These are phyloP conservation scores for Mycena olivaceomarginata DNA, from an alignment of 768 basidiomycete genomes.

Conservation along the genomic window DNA sequence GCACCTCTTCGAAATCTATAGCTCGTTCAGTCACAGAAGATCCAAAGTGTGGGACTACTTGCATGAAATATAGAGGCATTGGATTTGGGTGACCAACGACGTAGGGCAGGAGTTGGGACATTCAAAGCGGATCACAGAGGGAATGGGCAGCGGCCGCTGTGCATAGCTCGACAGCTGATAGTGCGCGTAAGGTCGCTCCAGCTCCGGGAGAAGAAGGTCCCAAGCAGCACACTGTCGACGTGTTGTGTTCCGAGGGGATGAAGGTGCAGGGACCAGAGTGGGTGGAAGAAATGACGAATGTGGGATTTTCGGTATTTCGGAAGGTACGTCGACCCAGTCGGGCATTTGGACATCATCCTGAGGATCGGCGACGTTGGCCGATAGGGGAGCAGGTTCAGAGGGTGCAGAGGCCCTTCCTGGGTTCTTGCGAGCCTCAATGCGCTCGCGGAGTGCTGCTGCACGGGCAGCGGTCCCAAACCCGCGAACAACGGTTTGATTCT, in stretches of 20 bases:
- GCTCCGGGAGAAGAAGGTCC: background rate
- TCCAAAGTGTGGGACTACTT: background rate
- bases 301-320: too few relatives aligned
- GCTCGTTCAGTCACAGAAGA: background rate
- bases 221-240: background rate
- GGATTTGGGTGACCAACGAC: background rate
- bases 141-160: background rate
- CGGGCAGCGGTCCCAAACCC: too few relatives aligned
- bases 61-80: background rate
- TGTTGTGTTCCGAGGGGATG: background rate
- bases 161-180: background rate
- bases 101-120: background rate
- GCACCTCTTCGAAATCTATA: background rate
- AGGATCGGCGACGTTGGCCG: too few relatives aligned
- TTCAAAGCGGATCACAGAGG: background rate
- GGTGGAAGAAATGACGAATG: too few relatives aligned
- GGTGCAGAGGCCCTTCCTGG: too few relatives aligned
- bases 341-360: too few relatives aligned
- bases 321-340: too few relatives aligned
- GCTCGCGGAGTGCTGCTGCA: too few relatives aligned
- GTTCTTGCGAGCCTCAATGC: too few relatives aligned
- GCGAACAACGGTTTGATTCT: too few relatives aligned
- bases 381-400: too few relatives aligned
- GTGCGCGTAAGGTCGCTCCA: background rate
- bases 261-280: too few relatives aligned